Evolutionary conservation across 305 asterid species (phyloP).

Genomic region (Fraxinus velutina): DNA sequence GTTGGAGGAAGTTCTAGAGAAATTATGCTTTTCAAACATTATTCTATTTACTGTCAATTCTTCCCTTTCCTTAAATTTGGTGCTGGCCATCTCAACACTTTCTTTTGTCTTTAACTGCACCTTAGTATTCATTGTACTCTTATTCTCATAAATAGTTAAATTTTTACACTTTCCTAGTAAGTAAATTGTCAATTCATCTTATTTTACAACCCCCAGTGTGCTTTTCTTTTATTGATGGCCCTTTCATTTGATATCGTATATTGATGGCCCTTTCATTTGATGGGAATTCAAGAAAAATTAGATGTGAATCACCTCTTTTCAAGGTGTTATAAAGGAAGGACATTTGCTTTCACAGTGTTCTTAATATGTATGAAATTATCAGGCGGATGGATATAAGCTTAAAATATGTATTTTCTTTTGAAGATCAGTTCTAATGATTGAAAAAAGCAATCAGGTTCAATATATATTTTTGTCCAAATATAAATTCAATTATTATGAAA

Average conservation of each 20-base stretch:
- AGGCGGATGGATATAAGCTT: neutral
- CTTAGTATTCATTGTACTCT: too few relatives aligned
- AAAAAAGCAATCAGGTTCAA: neutral
- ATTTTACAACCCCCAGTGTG: too few relatives aligned
- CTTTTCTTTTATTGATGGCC: too few relatives aligned
- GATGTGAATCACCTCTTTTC: neutral
- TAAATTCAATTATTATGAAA: neutral
- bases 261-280: neutral
- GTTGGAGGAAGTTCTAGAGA: neutral
- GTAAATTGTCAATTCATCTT: too few relatives aligned
- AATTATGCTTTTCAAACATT: neutral
- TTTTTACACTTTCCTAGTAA: too few relatives aligned
- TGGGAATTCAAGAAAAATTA: neutral
- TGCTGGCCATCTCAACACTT: neutral
- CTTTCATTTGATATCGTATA: neutral
- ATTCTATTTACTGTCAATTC: neutral
- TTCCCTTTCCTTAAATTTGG: neutral
- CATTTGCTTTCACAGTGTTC: neutral
- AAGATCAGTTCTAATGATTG: neutral
- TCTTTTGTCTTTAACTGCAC: neutral
- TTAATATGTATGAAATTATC: neutral
- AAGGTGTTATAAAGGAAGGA: neutral
- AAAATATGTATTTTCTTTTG: neutral
- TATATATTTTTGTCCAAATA: neutral
- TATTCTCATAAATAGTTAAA: too few relatives aligned